Evolutionary conservation across 768 basidiomycete genomes (phyloP), one percentile per base, ranked within the genome.

Genomic region (Hericium alpestre): DNA sequence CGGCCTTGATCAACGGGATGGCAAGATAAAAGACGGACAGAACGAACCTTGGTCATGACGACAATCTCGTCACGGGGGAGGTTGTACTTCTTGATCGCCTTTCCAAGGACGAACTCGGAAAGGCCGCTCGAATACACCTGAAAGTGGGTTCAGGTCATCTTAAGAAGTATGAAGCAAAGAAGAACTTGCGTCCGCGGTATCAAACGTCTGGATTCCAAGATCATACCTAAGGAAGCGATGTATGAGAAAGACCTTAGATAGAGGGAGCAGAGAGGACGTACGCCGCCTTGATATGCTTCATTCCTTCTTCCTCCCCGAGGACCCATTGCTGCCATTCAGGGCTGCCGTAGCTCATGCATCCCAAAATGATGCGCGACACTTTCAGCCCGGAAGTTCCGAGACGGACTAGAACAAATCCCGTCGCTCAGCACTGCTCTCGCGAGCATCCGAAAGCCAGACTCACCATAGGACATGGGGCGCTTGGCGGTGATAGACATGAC

Each of bases 11-110:
- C 11, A 47, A 25, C 50, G 27, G 15, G 9, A 16, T 39, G 3
- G 13, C 10, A 18, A 3, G 2, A 10, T 38, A 16, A n/a, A 27
- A 16, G 7, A 38, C 4, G 5, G 13, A 9, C 12, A 20, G n/a
- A 22, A 48, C 38, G 6, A 27, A 74, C 71, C 68, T 82, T 82
- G 56, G 76, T 77, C 61, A 79, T 67, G 51, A 79, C 69, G 27
- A 78, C 74, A 27, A 76, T 63, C 54, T 74, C 69, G 25, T 76
- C 72, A 18, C 79, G 67, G 0, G 76, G 76, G 32, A 75, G 67
- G 20, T 71, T 56, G 49, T 72, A 65, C 61, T 71, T 57, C 62
- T 75, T 76, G 63, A 81, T 70, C 1, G 73, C 76, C 22, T 76
- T 74, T 4, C 78, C 77, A 22, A 78, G 67, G 60, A 78, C 68